phyloP scores from a whole-genome alignment of 805 yeast genomes.

The Metahyphopichia silvanorum region DNA sequence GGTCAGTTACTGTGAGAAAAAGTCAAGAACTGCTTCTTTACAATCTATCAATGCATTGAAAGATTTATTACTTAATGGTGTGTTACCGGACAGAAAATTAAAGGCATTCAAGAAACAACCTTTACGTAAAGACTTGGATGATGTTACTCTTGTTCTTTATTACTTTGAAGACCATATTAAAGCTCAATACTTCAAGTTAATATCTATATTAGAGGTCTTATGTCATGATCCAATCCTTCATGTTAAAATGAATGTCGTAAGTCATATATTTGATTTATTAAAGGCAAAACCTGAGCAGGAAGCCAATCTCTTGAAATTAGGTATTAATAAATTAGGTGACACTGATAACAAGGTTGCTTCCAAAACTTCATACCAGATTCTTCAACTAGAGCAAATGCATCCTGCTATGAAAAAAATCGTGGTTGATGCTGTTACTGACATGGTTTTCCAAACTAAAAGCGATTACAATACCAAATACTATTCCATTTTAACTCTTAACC shows the following conservation, averaged over 20 bases:
- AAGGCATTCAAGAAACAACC: constrained; percentile 74
- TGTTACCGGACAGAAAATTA: constrained; percentile 83
- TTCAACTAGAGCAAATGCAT: constrained; percentile 82
- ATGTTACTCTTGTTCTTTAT: constrained; percentile 61
- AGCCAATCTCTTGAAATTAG: constrained; percentile 80
- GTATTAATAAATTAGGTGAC: constrained; percentile 94
- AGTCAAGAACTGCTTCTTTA: constrained; percentile 88
- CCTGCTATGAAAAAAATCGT: constrained; percentile 92
- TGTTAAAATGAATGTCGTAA: constrained; percentile 74
- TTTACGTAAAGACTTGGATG: constrained; percentile 39
- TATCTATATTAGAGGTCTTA: constrained; percentile 72
- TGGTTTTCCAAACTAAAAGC: constrained; percentile 65
- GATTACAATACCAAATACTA: constrained; percentile 90
- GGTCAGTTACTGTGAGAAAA: constrained; percentile 77
- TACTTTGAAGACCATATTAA: constrained; percentile 91
- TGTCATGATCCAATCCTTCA: constrained; percentile 90
- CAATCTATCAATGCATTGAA: constrained; percentile 87
- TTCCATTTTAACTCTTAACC: constrained; percentile 83
- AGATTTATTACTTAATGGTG: constrained; percentile 81
- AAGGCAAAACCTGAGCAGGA: constrained; percentile 95
- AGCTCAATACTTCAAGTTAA: constrained; percentile 66
- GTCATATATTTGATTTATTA: constrained; percentile 75
- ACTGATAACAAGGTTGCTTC: constrained; percentile 87
- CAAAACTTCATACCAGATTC: constrained; percentile 75
- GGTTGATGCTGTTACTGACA: constrained; percentile 76